phyloP scores from a whole-genome alignment of 495 filamentous ascomycete species.

The Elasticomyces elasticus region DNA sequence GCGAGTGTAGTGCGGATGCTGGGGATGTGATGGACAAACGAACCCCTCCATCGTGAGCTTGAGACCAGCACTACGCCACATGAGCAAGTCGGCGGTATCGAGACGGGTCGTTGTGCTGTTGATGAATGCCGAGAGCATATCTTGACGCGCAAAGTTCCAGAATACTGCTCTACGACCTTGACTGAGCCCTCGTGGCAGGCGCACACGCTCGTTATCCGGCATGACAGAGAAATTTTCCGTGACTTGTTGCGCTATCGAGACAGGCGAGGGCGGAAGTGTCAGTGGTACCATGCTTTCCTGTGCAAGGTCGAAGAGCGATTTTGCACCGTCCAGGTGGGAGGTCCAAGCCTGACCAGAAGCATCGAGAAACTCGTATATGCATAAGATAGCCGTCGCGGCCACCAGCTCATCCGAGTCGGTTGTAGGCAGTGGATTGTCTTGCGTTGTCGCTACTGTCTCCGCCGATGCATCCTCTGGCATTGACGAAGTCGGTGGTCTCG shows the following conservation, averaged over 20 bases:
- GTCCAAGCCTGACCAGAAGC: slow-evolving; percentile 51
- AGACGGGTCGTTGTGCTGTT: slow-evolving; percentile 51
- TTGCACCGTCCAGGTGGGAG: slow-evolving; percentile 55
- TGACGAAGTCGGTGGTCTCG: slow-evolving; percentile 6
- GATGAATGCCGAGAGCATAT: slow-evolving; percentile 53
- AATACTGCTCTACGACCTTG: slow-evolving; percentile 51
- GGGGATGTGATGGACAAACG: slow-evolving; percentile 43
- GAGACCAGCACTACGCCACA: slow-evolving; percentile 55
- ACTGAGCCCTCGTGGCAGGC: slow-evolving; percentile 28
- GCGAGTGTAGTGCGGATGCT: slow-evolving; percentile 33
- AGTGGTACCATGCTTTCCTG: slow-evolving; percentile 56
- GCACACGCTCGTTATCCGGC: slow-evolving; percentile 11
- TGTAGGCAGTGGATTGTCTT: slow-evolving; percentile 30
- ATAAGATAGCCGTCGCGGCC: slow-evolving; percentile 53
- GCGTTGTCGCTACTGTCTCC: neutral
- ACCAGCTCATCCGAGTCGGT: slow-evolving; percentile 51
- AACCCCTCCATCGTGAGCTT: slow-evolving; percentile 47
- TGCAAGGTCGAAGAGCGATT: slow-evolving; percentile 51
- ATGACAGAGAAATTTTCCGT: slow-evolving; percentile 21
- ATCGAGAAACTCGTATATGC: slow-evolving; percentile 55
- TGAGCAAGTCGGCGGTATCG: slow-evolving; percentile 48
- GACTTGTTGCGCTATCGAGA: slow-evolving; percentile 1
- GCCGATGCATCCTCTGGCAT: slow-evolving; percentile 10
- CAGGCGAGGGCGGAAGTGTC: slow-evolving; percentile 31
- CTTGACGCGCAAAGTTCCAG: slow-evolving; percentile 58